Conservation (phyloP, 179 eudicot genomes). For the Gypsophila paniculata region DNA sequence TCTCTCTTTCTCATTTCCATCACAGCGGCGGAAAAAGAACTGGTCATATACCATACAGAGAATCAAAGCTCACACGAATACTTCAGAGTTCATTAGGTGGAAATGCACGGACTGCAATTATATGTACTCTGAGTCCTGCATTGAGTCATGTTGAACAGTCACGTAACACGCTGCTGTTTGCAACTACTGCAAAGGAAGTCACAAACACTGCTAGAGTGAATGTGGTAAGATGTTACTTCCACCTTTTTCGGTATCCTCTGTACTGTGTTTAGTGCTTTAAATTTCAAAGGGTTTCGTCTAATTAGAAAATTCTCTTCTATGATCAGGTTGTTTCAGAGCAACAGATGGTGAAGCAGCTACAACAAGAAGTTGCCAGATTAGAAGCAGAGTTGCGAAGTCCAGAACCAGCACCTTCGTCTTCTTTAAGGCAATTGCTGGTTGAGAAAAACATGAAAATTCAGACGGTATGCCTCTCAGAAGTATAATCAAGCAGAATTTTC, state of each 20-base stretch:
- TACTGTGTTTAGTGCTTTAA: neutral
- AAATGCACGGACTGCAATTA: constrained; percentile 94
- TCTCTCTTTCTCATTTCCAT: neutral
- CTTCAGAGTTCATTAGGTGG: constrained; percentile 95
- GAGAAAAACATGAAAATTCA: constrained; percentile 76
- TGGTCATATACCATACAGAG: constrained; percentile 88
- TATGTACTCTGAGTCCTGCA: constrained; percentile 96
- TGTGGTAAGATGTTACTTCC: constrained; percentile 45
- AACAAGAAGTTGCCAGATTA: constrained; percentile 87
- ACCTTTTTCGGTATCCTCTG: neutral
- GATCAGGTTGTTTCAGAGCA: constrained; percentile 77
- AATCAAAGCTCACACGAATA: constrained; percentile 92
- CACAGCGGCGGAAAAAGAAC: constrained; percentile 74
- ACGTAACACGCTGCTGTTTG: constrained; percentile 78
- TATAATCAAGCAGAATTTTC: neutral
- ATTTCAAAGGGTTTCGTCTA: constrained; percentile 10
- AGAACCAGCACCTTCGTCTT: constrained; percentile 52
- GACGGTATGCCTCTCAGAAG: constrained; percentile 46
- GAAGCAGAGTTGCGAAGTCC: constrained; percentile 90
- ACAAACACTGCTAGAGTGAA: constrained; percentile 88
- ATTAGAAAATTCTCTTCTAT: constrained; percentile 15
- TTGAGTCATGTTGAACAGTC: constrained; percentile 92
- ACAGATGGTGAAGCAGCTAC: constrained; percentile 75
- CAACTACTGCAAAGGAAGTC: constrained; percentile 93
- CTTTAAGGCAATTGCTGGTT: constrained; percentile 52